A percentile compares a stretch with the other conserved stretches of the same genome.
Conservation (phyloP, 331 rosid genomes). For the Quercus lobata region DNA sequence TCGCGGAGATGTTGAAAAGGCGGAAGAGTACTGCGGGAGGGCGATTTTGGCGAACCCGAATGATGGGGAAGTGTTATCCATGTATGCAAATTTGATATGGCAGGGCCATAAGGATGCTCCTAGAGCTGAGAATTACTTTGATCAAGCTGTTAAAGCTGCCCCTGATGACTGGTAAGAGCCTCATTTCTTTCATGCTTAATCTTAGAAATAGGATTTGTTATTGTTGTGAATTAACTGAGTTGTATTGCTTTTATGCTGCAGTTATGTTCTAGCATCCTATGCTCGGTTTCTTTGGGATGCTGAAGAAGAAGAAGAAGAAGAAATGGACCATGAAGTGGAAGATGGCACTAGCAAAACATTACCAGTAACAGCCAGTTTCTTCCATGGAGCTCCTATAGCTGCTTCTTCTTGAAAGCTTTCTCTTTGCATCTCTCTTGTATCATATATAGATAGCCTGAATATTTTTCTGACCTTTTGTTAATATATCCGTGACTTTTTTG, state of each 20-base stretch:
- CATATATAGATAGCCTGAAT: constrained; percentile 2
- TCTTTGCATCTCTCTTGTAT: constrained; percentile 9
- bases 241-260: constrained; percentile 31
- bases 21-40: constrained; percentile 86
- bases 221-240: not conserved
- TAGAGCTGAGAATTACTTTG: constrained; percentile 59
- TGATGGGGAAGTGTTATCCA: constrained; percentile 57
- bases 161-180: constrained; percentile 71
- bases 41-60: constrained; percentile 71
- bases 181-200: not conserved
- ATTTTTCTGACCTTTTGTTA: too few species aligned
- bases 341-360: constrained; percentile 24
- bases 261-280: constrained; percentile 78
- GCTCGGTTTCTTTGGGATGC: constrained; percentile 89
- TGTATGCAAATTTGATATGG: constrained; percentile 88
- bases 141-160: constrained; percentile 69
- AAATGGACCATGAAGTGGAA: not conserved
- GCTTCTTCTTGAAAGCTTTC: constrained; percentile 40
- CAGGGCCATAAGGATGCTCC: constrained; percentile 61
- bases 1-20: constrained; percentile 57
- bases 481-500: constrained; percentile 8
- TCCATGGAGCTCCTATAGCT: constrained; percentile 50
- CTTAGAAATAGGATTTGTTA: not conserved
- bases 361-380: constrained; percentile 32
- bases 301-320: constrained; percentile 33